Evolutionary conservation across 2,329 filamentous ascomycete species (phyloP).

Genomic region (Aaosphaeria arxii): DNA sequence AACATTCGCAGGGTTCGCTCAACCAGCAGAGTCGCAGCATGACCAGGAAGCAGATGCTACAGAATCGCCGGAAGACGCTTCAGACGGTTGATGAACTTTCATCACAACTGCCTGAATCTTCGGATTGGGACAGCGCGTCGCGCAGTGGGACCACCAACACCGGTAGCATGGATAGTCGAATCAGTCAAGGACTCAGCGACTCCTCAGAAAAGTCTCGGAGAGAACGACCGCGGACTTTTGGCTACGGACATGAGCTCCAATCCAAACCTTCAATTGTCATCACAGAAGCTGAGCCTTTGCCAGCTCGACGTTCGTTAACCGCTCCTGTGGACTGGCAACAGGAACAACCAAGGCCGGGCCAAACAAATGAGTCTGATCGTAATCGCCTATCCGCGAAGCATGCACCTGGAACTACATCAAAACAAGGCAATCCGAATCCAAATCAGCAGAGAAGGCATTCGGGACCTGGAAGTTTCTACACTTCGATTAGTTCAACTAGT

Average conservation of each 20-base stretch:
- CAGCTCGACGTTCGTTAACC: conserved; percentile 3
- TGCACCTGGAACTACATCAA: background rate
- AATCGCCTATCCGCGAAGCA: background rate
- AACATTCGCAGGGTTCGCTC: background rate
- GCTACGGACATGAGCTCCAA: background rate
- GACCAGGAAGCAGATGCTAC: conserved; percentile 3
- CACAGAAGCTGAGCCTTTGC: conserved; percentile 3
- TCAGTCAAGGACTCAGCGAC: background rate
- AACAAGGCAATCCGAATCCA: background rate
- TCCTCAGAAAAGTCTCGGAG: background rate
- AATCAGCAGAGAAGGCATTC: background rate
- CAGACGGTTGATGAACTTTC: conserved; percentile 29
- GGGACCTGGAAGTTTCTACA: background rate
- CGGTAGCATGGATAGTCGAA: background rate
- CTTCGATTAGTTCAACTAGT: background rate
- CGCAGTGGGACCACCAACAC: background rate
- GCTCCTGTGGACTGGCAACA: background rate
- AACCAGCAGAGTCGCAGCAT: background rate
- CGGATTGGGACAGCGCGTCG: conserved; percentile 8
- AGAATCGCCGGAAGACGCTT: conserved; percentile 22
- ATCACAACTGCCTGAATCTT: conserved; percentile 7
- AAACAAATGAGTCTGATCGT: background rate
- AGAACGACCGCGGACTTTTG: conserved; percentile 9
- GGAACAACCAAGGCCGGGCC: background rate
- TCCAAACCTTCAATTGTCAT: conserved; percentile 2